Base-by-base conservation (phyloP, 1,139 yeast genomes). In the Lodderomyces metapsilosis region DNA sequence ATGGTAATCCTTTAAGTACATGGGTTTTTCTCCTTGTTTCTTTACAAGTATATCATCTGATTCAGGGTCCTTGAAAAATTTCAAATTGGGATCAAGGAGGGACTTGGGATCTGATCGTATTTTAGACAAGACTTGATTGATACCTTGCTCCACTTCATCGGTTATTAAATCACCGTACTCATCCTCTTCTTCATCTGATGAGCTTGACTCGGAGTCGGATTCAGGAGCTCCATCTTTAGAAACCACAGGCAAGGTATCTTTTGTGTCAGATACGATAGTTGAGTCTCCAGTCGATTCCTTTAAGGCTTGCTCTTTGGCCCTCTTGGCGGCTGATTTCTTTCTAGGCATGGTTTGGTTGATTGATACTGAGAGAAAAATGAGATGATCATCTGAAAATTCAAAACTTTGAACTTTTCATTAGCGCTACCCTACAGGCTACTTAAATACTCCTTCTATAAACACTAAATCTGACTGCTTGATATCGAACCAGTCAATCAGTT, bases 1-100 rank as follows among this genome's bases (percentile, higher is more conserved):
- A 58, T 92, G 98, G 58, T 91, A 92, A 59, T 94, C 99, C 55
- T 89, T 88, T 60, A 94, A 76, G 57, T 83, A 88, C 49, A 92
- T 71, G 4, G 98, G 97, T 60, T 88, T 88, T 20, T 82, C 82
- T 39, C 71, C 69, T 43, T 74, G 72, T 11, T 48, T 52, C 34
- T 52, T 37, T 27, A 48, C 43, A 10, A 39, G 45, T 40, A 46
- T 39, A 2, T 49, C 64, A 10, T 66, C 70, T 4, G 66, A 68
- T 25, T 72, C 82, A 2, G 82, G 73, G 21, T 83, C 86, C 10
- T 80, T 81, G 59, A 87, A 92, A 57, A 91, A 92, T 54, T 74
- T 78, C 5, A 76, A 79, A 15, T 74, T 68, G 15, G 83, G 82
- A 58, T 92, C 84, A 49, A 85, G 72, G 39, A 92, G 66, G 51